Evolutionary conservation across 1,284 basidiomycete genomes (phyloP).

Genomic region (Clitocybe nebularis): DNA sequence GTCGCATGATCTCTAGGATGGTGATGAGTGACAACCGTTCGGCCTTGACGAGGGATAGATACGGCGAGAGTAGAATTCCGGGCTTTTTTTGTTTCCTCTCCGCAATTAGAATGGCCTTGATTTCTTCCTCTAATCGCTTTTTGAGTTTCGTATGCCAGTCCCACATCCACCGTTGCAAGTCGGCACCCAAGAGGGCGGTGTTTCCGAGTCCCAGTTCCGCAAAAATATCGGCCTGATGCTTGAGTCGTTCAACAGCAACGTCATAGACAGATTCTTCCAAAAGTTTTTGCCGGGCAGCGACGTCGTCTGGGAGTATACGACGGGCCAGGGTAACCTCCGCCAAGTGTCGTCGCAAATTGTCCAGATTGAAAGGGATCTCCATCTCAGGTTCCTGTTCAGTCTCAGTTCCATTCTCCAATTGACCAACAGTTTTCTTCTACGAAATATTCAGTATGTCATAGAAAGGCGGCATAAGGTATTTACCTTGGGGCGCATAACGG

Average conservation of each 20-base stretch:
- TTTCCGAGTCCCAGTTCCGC: conserved; percentile 53
- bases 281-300: conserved; percentile 73
- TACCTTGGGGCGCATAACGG: conserved; percentile 38
- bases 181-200: conserved; percentile 44
- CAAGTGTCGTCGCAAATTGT: conserved; percentile 66
- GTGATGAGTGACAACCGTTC: conserved; percentile 86
- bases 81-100: conserved; percentile 27
- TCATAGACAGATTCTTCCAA: conserved; percentile 86
- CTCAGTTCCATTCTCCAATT: conserved; percentile 20
- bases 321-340: conserved; percentile 59
- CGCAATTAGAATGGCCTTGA: conserved; percentile 43
- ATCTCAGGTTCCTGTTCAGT: conserved; percentile 23
- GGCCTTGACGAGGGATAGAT: conserved; percentile 72
- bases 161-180: conserved; percentile 84
- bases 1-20: conserved; percentile 87
- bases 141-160: conserved; percentile 75
- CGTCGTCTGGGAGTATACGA: conserved; percentile 59
- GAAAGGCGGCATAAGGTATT: conserved; percentile 2
- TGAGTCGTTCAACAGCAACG: conserved; percentile 71
- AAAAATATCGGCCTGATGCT: conserved; percentile 61
- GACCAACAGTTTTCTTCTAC: conserved; percentile 13
- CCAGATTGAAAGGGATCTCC: conserved; percentile 70
- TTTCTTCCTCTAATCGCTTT: conserved; percentile 50
- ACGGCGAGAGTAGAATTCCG: conserved; percentile 40
- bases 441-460: conserved; percentile 2